Conservation (phyloP, 2,329 filamentous ascomycete genomes). For the Cytospora piceicola region DNA sequence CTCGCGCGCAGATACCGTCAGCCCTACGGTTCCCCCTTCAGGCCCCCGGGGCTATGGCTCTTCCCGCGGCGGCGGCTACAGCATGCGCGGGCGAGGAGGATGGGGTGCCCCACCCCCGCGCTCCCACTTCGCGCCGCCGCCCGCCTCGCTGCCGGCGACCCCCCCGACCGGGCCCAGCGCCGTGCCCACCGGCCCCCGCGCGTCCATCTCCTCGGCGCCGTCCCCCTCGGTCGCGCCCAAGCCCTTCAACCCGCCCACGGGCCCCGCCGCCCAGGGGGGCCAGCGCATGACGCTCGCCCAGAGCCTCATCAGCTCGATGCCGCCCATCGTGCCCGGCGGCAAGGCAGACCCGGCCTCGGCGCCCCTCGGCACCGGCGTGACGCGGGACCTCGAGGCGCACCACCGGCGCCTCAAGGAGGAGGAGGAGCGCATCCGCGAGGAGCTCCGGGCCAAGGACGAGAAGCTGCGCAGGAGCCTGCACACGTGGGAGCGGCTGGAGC, state of each 20-base stretch:
- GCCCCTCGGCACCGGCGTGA: slow-evolving; percentile 51
- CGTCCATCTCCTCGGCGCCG: slow-evolving; percentile 43
- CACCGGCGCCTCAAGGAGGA: slow-evolving; percentile 59
- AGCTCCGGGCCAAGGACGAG: slow-evolving; percentile 58
- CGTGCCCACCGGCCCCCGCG: slow-evolving; percentile 56
- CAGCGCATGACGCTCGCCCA: slow-evolving; percentile 54
- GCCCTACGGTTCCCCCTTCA: slow-evolving; percentile 55
- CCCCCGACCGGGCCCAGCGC: slow-evolving; percentile 42
- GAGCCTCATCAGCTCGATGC: slow-evolving; percentile 54
- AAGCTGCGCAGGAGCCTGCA: slow-evolving; percentile 56
- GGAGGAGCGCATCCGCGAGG: slow-evolving; percentile 60
- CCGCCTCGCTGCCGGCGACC: slow-evolving; percentile 43
- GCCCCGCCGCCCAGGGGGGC: slow-evolving; percentile 49
- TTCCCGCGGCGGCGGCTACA: slow-evolving; percentile 48
- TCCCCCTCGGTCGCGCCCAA: slow-evolving; percentile 45
- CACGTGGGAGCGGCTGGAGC: slow-evolving; percentile 57
- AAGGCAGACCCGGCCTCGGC: slow-evolving; percentile 54
- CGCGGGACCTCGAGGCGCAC: slow-evolving; percentile 59
- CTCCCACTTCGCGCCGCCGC: slow-evolving; percentile 37
- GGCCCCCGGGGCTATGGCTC: slow-evolving; percentile 59
- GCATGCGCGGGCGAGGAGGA: slow-evolving; percentile 48
- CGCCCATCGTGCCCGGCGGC: slow-evolving; percentile 57
- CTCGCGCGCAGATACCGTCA: slow-evolving; percentile 46
- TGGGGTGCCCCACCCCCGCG: slow-evolving; percentile 29
- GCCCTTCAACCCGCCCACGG: slow-evolving; percentile 62